Evolutionary conservation across 169 alveolate species (phyloP), one percentile per base, ranked within the genome.

Genomic region (Besnoitia besnoiti): DNA sequence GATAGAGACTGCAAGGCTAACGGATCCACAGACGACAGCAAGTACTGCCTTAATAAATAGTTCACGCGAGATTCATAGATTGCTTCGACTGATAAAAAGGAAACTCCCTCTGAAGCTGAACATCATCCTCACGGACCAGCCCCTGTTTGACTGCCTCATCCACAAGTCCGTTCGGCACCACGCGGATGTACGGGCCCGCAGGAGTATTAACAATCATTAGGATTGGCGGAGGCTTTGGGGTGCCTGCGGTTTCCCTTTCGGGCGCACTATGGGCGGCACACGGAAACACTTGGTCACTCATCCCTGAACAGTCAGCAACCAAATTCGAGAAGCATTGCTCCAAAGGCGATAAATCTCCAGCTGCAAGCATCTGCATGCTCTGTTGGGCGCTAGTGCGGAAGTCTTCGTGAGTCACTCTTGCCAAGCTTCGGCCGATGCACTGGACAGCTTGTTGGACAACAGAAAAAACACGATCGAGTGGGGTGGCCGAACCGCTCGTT

Each of bases 201-300:
- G 92, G 92, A 0, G 92, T 88, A 47, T 67, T 47, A 2, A 88
- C 92, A 67, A 61, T 12, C 92, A 88, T 88, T 21, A 44, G 39
- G 0, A 88, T 61, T 0, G 46, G 92, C 16, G 85, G 85, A 21
- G 90, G 90, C 40, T 12, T 49, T 47, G 85, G 85, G 21, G 90
- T 44, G 50, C 59, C 80, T 37, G 73, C 12, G 49, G 33, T 19
- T 16, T n/a, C 79, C 40, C 12, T 46, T 10, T 49, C 42, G 0
- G 44, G 76, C 3, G 75, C 14, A 8, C 40, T 55, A 19, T 35
- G 46, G 35, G 47, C 39, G 21, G 61, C 50, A 67, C 92, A 88
- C 2, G 92, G 92, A 42, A 61, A 27, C 30, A 76, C 84, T 44
- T 67, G 39, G 75, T 88, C 92, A 19, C 85, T 47, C 51, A 88